Evolutionary conservation across 2,329 filamentous ascomycete species (phyloP).

Genomic region (Penicillium sp.): DNA sequence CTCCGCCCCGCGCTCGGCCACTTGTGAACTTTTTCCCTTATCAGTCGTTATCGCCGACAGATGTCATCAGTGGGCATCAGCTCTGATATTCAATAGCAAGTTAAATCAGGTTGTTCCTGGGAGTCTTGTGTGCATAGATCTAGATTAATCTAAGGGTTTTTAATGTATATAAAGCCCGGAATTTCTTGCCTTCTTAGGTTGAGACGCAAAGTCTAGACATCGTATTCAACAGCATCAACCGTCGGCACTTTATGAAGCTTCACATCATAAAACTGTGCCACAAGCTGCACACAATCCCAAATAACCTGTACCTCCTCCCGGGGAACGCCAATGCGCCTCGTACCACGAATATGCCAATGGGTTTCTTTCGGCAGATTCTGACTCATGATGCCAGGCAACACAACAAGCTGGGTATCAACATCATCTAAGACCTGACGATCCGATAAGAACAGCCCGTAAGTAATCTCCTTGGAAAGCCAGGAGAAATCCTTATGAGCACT

Average conservation of each 20-base stretch:
- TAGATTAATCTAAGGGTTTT: neutral
- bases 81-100: too few relatives aligned
- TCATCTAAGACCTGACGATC: constrained; percentile 44
- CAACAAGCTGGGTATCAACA: constrained; percentile 47
- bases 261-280: constrained; percentile 30
- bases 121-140: too few relatives aligned
- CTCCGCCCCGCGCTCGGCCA: constrained; percentile 18
- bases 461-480: constrained; percentile 71
- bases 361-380: constrained; percentile 45
- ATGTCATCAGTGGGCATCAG: constrained; percentile 1
- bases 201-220: constrained; percentile 23
- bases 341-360: constrained; percentile 48
- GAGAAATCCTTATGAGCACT: constrained; percentile 53
- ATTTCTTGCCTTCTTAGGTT: neutral
- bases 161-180: neutral
- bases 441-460: constrained; percentile 59
- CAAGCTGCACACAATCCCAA: constrained; percentile 33
- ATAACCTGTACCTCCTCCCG: constrained; percentile 43
- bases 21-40: constrained; percentile 29
- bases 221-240: constrained; percentile 33
- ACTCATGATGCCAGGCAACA: constrained; percentile 47
- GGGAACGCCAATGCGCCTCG: constrained; percentile 41
- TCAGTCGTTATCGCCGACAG: constrained; percentile 20
- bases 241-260: constrained; percentile 33
- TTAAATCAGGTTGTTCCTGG: too few relatives aligned